Conservation (phyloP, 768 basidiomycete genomes). For the Mycena leptocephala region DNA sequence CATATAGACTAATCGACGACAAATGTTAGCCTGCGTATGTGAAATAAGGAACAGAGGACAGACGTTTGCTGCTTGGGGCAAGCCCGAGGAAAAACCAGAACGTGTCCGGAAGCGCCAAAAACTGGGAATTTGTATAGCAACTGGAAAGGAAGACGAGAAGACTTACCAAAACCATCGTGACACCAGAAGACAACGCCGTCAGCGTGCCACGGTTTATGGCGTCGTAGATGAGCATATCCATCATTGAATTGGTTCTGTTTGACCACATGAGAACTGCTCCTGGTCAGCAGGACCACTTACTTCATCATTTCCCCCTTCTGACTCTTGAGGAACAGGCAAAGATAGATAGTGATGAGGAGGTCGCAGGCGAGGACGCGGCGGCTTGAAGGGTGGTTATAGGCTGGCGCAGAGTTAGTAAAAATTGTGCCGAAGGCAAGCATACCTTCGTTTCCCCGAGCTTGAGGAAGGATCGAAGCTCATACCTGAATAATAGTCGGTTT, state of each 20-base stretch:
- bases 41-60: neutral
- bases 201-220: conserved; percentile 27
- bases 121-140: neutral
- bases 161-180: conserved; percentile 25
- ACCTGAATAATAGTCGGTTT: neutral
- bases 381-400: neutral
- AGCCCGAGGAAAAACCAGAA: conserved; percentile 34
- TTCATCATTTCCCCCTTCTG: neutral
- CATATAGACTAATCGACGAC: conserved; percentile 24
- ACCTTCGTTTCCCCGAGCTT: conserved; percentile 28
- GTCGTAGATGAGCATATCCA: conserved; percentile 25
- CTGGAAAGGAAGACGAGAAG: neutral
- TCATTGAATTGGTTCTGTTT: conserved; percentile 21
- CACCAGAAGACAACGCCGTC: conserved; percentile 22
- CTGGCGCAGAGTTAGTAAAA: neutral
- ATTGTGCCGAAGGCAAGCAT: neutral
- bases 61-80: conserved; percentile 30
- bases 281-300: neutral
- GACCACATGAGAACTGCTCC: neutral
- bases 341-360: neutral
- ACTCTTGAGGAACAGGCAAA: neutral
- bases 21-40: neutral
- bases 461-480: conserved; percentile 15
- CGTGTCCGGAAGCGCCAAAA: conserved; percentile 23
- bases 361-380: neutral